Percentiles rank a stretch among this genome's conserved stretches.
phyloP scores from a whole-genome alignment of 177 flowering plant genomes.

The Vitis hybrid region DNA sequence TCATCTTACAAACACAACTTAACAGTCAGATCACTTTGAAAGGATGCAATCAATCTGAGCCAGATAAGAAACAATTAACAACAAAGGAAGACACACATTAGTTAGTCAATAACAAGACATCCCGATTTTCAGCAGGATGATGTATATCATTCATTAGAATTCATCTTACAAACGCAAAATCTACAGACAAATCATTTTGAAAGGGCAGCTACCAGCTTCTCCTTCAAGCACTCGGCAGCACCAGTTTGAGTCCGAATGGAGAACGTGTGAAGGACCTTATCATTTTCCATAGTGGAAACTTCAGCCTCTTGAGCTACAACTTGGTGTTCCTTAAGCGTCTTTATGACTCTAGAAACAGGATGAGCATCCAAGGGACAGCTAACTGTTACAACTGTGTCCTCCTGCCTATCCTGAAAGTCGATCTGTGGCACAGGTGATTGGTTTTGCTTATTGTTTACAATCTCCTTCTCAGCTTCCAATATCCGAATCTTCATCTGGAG shows the following conservation, averaged over 20 bases:
- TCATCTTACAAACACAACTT: too few species aligned
- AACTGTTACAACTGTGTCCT: slow-evolving; percentile 57
- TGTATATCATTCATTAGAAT: background rate
- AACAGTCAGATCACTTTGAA: too few species aligned
- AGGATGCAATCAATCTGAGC: background rate
- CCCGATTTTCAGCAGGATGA: background rate
- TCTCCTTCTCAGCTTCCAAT: slow-evolving; percentile 64
- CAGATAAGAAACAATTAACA: background rate
- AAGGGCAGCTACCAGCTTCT: slow-evolving; percentile 53
- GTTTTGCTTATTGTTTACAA: slow-evolving; percentile 24
- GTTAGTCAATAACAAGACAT: slow-evolving; percentile 6
- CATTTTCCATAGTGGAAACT: slow-evolving; percentile 40
- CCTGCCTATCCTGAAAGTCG: slow-evolving; percentile 55
- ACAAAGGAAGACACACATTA: background rate
- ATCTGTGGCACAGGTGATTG: slow-evolving; percentile 40
- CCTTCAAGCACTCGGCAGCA: slow-evolving; percentile 56
- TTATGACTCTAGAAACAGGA: slow-evolving; percentile 56
- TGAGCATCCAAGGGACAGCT: slow-evolving; percentile 66
- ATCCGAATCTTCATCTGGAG: slow-evolving; percentile 62
- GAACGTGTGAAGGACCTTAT: slow-evolving; percentile 64
- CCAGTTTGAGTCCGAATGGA: slow-evolving; percentile 46
- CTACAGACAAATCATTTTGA: slow-evolving; percentile 35
- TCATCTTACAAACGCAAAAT: slow-evolving; percentile 19
- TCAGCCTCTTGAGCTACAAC: slow-evolving; percentile 40
- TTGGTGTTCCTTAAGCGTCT: slow-evolving; percentile 50